Evolutionary conservation across 1,284 basidiomycete species (phyloP).

Genomic region (Apiotrichum gracile): DNA sequence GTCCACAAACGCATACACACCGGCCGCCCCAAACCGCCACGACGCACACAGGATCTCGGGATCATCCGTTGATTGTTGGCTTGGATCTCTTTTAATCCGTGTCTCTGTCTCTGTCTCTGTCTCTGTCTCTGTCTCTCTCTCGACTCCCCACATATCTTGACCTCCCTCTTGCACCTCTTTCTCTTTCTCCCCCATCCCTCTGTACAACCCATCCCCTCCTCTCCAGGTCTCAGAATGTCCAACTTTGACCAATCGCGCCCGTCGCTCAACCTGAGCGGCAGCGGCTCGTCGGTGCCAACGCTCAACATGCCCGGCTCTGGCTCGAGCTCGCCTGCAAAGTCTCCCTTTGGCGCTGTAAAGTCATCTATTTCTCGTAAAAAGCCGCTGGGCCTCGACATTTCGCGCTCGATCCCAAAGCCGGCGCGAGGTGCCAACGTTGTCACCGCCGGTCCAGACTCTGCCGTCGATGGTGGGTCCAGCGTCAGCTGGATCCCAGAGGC

Average conservation of each 20-base stretch:
- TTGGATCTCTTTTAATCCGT: not conserved
- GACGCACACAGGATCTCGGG: too few relatives aligned
- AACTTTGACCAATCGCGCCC: not conserved
- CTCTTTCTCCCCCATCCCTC: not conserved
- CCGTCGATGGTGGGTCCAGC: conserved; percentile 12
- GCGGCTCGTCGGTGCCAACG: not conserved
- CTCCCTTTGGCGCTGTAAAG: conserved; percentile 14
- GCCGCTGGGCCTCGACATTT: conserved; percentile 42
- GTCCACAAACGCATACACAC: too few relatives aligned
- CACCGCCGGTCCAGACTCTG: conserved; percentile 13
- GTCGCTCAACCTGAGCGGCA: not conserved
- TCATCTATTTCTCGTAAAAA: conserved; percentile 45
- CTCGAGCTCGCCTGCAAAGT: not conserved
- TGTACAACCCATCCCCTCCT: not conserved
- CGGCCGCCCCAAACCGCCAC: not conserved
- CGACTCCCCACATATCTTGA: not conserved
- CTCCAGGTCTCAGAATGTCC: not conserved
- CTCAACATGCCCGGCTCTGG: not conserved
- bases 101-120: not conserved
- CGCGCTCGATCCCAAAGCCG: conserved; percentile 35
- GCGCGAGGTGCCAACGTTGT: conserved; percentile 9
- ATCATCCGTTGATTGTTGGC: too few relatives aligned
- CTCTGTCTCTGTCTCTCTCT: not conserved
- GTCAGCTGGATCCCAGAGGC: conserved; percentile 46
- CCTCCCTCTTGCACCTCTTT: not conserved